A percentile compares a stretch with the other conserved stretches of the same genome.
Conservation (phyloP, 768 basidiomycete genomes). For the Podaxis pistillaris region DNA sequence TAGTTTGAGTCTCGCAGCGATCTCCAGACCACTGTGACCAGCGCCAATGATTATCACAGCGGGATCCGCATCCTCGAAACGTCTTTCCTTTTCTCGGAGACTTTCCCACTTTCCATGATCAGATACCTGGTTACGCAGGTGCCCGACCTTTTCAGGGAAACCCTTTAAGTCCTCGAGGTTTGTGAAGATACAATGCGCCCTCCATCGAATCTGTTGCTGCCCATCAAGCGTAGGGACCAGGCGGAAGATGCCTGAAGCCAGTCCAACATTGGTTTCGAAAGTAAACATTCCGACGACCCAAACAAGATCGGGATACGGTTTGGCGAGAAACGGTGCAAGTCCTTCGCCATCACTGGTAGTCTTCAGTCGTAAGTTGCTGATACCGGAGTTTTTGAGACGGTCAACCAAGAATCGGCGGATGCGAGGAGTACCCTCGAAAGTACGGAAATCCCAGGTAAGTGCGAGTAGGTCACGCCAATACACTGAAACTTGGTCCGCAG, state of each 20-base stretch:
- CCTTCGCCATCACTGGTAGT: not conserved
- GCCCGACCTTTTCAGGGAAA: slow-evolving; percentile 41
- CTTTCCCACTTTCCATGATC: slow-evolving; percentile 52
- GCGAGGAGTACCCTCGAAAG: slow-evolving; percentile 41
- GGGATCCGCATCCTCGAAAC: slow-evolving; percentile 46
- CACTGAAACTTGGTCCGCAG: slow-evolving; percentile 19
- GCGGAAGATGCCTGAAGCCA: slow-evolving; percentile 42
- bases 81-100: slow-evolving; percentile 32
- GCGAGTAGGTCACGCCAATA: slow-evolving; percentile 61
- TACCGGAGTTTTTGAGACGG: slow-evolving; percentile 31
- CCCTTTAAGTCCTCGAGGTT: slow-evolving; percentile 46
- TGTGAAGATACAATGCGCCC: slow-evolving; percentile 50
- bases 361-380: slow-evolving; percentile 21
- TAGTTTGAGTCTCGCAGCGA: slow-evolving; percentile 59
- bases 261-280: slow-evolving; percentile 42
- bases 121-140: slow-evolving; percentile 33
- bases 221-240: slow-evolving; percentile 34
- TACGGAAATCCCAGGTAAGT: slow-evolving; percentile 64
- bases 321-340: not conserved
- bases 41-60: slow-evolving; percentile 55
- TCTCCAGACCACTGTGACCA: slow-evolving; percentile 59
- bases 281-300: slow-evolving; percentile 48
- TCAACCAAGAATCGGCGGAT: slow-evolving; percentile 44
- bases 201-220: slow-evolving; percentile 37
- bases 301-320: slow-evolving; percentile 37